phyloP scores from a whole-genome alignment of 2,329 filamentous ascomycete species.

The Ascosphaera apis region DNA sequence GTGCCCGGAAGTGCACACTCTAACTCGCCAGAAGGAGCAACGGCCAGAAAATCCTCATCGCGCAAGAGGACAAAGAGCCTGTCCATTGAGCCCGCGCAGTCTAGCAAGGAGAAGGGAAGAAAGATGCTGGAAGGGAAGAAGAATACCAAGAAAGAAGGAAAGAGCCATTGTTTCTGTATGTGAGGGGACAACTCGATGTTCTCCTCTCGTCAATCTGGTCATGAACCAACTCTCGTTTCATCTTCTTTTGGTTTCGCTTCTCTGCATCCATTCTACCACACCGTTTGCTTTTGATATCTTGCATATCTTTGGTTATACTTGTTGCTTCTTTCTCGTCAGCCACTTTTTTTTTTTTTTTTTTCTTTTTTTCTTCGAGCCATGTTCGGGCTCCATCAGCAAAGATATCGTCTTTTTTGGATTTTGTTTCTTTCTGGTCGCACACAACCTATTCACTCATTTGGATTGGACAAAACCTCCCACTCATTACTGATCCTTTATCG shows the following conservation, averaged over 20 bases:
- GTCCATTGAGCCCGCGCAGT: no score
- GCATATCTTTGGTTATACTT: slow-evolving; percentile 1
- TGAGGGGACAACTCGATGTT: no score
- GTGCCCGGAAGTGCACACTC: no score
- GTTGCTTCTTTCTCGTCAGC: slow-evolving; percentile 4
- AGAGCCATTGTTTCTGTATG: no score
- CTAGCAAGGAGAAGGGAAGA: no score
- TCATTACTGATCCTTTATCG: not conserved
- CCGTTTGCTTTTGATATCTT: slow-evolving; percentile 2
- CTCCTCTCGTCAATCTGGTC: no score
- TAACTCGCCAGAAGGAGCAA: no score
- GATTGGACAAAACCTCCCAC: not conserved
- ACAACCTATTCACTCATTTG: slow-evolving; percentile 1
- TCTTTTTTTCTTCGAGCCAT: slow-evolving; percentile 1
- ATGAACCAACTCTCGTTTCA: no score
- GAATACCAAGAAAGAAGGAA: no score
- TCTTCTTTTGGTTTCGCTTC: slow-evolving; percentile 1
- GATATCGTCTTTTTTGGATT: slow-evolving; percentile 1
- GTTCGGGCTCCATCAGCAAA: slow-evolving; percentile 1
- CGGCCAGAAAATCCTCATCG: no score
- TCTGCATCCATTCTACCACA: not conserved
- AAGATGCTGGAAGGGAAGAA: no score
- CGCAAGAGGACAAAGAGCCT: no score
- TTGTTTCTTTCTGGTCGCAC: slow-evolving; percentile 2
- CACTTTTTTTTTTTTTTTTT: slow-evolving; percentile 2